phyloP scores from a whole-genome alignment of 495 filamentous ascomycete genomes.

The Penicillium angulare region DNA sequence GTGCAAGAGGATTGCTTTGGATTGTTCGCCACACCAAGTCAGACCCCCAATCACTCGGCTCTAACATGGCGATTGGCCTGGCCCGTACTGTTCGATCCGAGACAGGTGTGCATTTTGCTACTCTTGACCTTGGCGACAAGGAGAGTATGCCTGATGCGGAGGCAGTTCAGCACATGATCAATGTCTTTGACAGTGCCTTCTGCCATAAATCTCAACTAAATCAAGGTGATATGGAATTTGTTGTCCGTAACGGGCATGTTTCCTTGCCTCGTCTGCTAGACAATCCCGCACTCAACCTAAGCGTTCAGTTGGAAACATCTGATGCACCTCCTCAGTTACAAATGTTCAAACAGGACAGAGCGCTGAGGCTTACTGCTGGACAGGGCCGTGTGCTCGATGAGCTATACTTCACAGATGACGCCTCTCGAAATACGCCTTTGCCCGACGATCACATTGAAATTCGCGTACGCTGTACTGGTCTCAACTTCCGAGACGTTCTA shows the following conservation, averaged over 20 bases:
- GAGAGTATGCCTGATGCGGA: constrained; percentile 10
- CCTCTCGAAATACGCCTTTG: constrained; percentile 7
- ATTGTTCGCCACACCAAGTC: constrained; percentile 17
- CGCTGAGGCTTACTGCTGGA: constrained; percentile 25
- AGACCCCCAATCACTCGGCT: constrained; percentile 15
- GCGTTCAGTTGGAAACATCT: constrained; percentile 22
- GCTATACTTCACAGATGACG: constrained; percentile 35
- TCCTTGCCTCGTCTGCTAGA: constrained; percentile 30
- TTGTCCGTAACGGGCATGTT: constrained; percentile 22
- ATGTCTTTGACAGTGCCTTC: constrained; percentile 27
- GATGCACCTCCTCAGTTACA: constrained; percentile 23
- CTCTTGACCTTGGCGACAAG: constrained; percentile 27
- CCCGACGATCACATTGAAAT: constrained; percentile 30
- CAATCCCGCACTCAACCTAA: constrained; percentile 24
- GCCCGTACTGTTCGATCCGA: constrained; percentile 34
- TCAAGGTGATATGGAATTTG: constrained; percentile 30
- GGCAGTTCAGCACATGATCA: constrained; percentile 18
- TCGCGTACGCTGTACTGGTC: constrained; percentile 25
- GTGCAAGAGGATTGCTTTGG: constrained; percentile 30
- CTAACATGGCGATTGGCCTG: constrained; percentile 30
- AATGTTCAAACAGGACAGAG: constrained; percentile 27
- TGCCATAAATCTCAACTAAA: constrained; percentile 17
- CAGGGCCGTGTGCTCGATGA: constrained; percentile 29
- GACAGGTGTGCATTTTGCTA: constrained; percentile 27
- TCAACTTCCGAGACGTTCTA: constrained; percentile 42